Conservation (phyloP, 139 green algal genomes). For the Eudorina sp. region DNA sequence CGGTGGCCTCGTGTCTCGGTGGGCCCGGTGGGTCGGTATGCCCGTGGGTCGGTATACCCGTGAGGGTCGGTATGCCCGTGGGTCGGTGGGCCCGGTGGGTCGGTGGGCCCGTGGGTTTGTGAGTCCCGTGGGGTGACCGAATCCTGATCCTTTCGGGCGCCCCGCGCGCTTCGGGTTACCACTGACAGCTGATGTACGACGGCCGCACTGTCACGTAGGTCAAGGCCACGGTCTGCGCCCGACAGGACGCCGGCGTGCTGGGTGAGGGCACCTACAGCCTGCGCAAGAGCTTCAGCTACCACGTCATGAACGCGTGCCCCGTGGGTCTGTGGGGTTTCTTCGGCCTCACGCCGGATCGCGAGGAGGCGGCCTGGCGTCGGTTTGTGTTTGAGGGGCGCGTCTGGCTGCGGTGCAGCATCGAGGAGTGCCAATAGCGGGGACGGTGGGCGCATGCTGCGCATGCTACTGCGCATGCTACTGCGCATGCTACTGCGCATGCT, state of each 20-base stretch:
- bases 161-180: too few relatives aligned
- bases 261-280: conserved; percentile 42
- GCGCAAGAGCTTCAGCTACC: conserved; percentile 49
- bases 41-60: too few relatives aligned
- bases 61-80: too few relatives aligned
- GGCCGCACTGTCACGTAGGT: neutral
- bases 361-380: conserved; percentile 52
- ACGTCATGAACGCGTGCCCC: conserved; percentile 38
- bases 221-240: conserved; percentile 50
- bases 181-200: too few relatives aligned
- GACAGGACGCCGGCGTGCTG: conserved; percentile 34
- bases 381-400: conserved; percentile 54
- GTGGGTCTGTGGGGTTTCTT: conserved; percentile 47
- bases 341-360: conserved; percentile 29
- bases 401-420: conserved; percentile 49
- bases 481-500: too few relatives aligned
- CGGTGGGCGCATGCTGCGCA: neutral
- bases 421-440: conserved; percentile 54
- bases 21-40: too few relatives aligned
- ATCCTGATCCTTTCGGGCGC: too few relatives aligned
- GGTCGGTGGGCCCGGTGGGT: too few relatives aligned
- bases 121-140: too few relatives aligned
- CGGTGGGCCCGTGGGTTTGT: too few relatives aligned
- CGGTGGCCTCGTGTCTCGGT: too few relatives aligned
- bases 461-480: too few relatives aligned